These are phyloP conservation scores for Aspergillus jensenii DNA, from an alignment of 2,329 filamentous ascomycete species.

Conservation along the genomic window DNA sequence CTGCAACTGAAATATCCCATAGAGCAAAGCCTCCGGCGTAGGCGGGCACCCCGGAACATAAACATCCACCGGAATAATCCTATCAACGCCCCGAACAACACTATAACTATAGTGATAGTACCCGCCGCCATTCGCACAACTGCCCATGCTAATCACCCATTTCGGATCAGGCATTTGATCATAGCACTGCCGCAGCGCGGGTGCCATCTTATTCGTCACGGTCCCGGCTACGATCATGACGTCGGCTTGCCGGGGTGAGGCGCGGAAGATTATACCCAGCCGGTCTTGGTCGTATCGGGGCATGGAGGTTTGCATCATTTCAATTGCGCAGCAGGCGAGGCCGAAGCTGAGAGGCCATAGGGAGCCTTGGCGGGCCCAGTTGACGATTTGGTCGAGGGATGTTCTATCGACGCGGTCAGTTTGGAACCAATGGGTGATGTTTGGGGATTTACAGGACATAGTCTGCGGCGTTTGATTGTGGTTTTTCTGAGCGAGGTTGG, in stretches of 20 bases:
- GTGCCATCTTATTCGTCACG: constrained; percentile 94
- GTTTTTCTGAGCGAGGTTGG: no score
- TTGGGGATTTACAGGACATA: no score
- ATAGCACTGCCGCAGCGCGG: constrained; percentile 84
- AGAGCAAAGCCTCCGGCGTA: constrained; percentile 57
- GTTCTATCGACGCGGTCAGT: constrained; percentile 26
- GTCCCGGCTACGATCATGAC: constrained; percentile 94
- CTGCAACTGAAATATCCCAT: constrained; percentile 74
- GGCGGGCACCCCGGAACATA: constrained; percentile 75
- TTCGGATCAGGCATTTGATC: constrained; percentile 94
- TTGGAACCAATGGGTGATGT: no score
- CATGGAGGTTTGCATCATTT: constrained; percentile 93
- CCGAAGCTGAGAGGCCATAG: constrained; percentile 93
- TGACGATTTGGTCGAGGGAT: constrained; percentile 69
- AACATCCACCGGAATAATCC: constrained; percentile 77
- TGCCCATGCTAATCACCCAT: constrained; percentile 86
- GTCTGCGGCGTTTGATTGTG: no score
- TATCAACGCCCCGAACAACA: constrained; percentile 73
- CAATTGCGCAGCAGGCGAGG: constrained; percentile 84
- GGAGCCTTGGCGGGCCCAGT: constrained; percentile 85
- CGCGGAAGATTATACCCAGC: constrained; percentile 85
- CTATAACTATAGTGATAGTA: constrained; percentile 89
- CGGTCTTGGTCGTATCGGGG: constrained; percentile 89
- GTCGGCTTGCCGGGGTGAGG: constrained; percentile 82
- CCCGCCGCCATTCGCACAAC: constrained; percentile 80